These are phyloP conservation scores for Scutellaria galericulata DNA, from an alignment of 257 asterid species.

Conservation along the genomic window DNA sequence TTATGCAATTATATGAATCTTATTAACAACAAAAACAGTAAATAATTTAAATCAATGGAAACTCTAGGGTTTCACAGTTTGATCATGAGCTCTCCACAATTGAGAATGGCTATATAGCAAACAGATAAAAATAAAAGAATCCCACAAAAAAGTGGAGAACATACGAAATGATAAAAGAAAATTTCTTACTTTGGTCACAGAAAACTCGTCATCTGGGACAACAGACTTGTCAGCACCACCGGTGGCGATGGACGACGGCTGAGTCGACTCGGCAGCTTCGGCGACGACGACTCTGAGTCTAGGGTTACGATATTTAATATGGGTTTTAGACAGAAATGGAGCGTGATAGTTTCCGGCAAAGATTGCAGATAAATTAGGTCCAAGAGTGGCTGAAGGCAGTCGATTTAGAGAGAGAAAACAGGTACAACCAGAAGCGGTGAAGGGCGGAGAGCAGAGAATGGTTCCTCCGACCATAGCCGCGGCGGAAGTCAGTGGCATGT, in stretches of 20 bases:
- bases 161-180: neutral
- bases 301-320: conserved; percentile 20
- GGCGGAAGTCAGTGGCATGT: conserved; percentile 37
- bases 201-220: conserved; percentile 73
- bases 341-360: conserved; percentile 35
- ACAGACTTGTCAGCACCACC: conserved; percentile 45
- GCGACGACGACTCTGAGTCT: conserved; percentile 42
- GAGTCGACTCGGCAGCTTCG: conserved; percentile 87
- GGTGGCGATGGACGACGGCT: conserved; percentile 51
- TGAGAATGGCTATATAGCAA: conserved; percentile 1
- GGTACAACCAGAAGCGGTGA: conserved; percentile 31
- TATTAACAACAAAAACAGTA: neutral
- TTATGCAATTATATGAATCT: neutral
- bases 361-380: conserved; percentile 21
- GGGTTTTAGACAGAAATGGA: conserved; percentile 35
- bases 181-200: conserved; percentile 72
- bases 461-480: conserved; percentile 47
- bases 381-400: conserved; percentile 27
- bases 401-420: conserved; percentile 40
- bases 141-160: conserved; percentile 9
- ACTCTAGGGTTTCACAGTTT: neutral
- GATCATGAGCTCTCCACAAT: conserved; percentile 4
- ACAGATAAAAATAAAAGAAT: neutral
- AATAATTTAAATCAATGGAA: neutral
- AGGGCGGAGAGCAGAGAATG: conserved; percentile 45